A percentile compares a stretch with the other conserved stretches of the same genome.
Evolutionary conservation across 768 basidiomycete genomes (phyloP).

Genomic region (Phylloporus sp.): DNA sequence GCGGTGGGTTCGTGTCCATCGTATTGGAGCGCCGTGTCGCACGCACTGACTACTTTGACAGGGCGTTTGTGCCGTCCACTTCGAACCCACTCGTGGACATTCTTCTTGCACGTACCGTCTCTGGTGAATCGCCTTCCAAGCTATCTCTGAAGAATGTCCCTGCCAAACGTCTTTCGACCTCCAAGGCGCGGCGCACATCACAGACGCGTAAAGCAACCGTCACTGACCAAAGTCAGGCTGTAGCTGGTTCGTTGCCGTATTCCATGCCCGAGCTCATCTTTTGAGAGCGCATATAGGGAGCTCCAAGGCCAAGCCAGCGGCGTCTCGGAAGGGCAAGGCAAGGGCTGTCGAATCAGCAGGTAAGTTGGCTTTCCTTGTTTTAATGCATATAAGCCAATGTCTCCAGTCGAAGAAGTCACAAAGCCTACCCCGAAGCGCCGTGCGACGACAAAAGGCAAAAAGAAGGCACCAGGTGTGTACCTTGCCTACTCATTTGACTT

Average conservation of each 20-base stretch:
- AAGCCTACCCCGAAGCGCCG: slow-evolving; percentile 16
- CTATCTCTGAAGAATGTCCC: neutral
- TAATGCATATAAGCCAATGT: neutral
- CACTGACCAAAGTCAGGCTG: neutral
- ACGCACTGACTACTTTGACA: slow-evolving; percentile 20
- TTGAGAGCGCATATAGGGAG: slow-evolving; percentile 8
- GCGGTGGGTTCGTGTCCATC: slow-evolving; percentile 48
- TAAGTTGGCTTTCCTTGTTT: neutral
- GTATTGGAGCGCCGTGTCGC: neutral
- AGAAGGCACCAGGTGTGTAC: slow-evolving; percentile 8
- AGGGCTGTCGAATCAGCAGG: slow-evolving; percentile 4
- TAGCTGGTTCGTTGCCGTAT: slow-evolving; percentile 12
- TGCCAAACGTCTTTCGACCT: neutral
- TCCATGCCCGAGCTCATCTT: neutral
- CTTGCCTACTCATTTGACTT: neutral
- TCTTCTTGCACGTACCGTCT: slow-evolving; percentile 45
- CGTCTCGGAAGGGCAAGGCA: slow-evolving; percentile 9
- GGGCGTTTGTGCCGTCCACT: slow-evolving; percentile 50
- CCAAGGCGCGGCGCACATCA: slow-evolving; percentile 1
- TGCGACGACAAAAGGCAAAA: slow-evolving; percentile 11
- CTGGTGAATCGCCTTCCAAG: slow-evolving; percentile 44
- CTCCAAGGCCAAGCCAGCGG: slow-evolving; percentile 6
- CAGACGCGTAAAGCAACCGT: neutral
- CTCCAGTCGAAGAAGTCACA: neutral
- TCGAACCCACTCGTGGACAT: slow-evolving; percentile 49